Percentiles rank a stretch among this genome's conserved stretches.
These are phyloP conservation scores for Neofusicoccum cordaticola DNA, from an alignment of 2,329 filamentous ascomycete genomes.

Conservation along the genomic window DNA sequence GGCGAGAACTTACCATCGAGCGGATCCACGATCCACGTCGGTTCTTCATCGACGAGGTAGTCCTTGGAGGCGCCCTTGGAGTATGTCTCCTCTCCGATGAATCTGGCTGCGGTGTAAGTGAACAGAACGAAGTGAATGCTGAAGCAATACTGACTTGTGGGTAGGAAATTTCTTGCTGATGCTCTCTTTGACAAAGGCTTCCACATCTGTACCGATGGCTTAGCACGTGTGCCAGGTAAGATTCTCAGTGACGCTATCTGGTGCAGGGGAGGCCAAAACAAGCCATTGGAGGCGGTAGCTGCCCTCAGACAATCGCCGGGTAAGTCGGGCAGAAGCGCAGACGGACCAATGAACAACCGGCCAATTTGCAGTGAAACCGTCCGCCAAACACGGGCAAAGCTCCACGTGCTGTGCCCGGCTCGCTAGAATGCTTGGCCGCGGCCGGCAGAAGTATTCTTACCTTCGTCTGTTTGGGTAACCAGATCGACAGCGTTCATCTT, in stretches of 20 bases:
- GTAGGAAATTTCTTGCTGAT: conserved; percentile 61
- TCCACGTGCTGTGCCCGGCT: not conserved
- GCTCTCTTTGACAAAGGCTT: conserved; percentile 63
- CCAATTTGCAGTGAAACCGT: conserved; percentile 20
- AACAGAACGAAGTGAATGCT: not conserved
- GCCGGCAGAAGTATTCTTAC: conserved; percentile 37
- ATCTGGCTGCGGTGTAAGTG: conserved; percentile 45
- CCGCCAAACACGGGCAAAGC: not conserved
- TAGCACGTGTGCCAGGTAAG: conserved; percentile 5
- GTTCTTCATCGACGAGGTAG: conserved; percentile 62
- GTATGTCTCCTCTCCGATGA: conserved; percentile 76
- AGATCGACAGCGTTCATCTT: conserved; percentile 76
- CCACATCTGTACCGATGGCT: conserved; percentile 57
- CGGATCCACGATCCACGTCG: conserved; percentile 76
- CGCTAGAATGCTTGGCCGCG: not conserved
- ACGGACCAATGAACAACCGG: not conserved
- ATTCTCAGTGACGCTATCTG: not conserved
- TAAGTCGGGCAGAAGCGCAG: not conserved
- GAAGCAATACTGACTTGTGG: conserved; percentile 57
- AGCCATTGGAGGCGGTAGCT: too few species aligned
- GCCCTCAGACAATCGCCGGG: too few species aligned
- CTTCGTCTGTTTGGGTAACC: conserved; percentile 73
- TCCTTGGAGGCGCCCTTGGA: conserved; percentile 64
- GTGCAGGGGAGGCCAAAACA: too few species aligned
- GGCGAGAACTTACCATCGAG: conserved; percentile 56